Evolutionary conservation across 2,329 filamentous ascomycete species (phyloP).

Genomic region (Fusarium foetens): DNA sequence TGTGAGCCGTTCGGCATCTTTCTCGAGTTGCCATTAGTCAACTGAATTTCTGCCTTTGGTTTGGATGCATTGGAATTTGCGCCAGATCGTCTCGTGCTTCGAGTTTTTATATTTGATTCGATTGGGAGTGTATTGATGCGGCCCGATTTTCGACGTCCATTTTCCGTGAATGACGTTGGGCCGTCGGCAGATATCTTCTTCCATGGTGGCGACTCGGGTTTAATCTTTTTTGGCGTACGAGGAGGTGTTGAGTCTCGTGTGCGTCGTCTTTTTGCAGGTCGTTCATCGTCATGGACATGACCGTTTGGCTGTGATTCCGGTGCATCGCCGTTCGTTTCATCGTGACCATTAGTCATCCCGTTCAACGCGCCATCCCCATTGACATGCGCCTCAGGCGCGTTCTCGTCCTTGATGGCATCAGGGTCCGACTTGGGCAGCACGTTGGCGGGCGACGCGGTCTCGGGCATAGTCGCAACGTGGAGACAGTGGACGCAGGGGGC

Average conservation of each 20-base stretch:
- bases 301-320: conserved; percentile 53
- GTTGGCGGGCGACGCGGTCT: conserved; percentile 67
- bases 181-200: conserved; percentile 86
- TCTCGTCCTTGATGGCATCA: conserved; percentile 42
- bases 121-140: conserved; percentile 68
- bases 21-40: conserved; percentile 41
- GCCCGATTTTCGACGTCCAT: conserved; percentile 75
- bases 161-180: conserved; percentile 83
- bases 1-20: conserved; percentile 43
- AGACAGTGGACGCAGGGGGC: conserved; percentile 57
- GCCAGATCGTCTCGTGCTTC: conserved; percentile 60
- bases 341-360: conserved; percentile 17
- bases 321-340: conserved; percentile 41
- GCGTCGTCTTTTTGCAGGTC: conserved; percentile 73
- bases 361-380: conserved; percentile 36
- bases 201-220: conserved; percentile 86
- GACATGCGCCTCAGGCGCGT: conserved; percentile 32
- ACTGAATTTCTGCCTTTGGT: conserved; percentile 44
- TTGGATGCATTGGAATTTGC: conserved; percentile 50
- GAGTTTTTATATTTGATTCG: conserved; percentile 63
- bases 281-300: conserved; percentile 53
- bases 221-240: conserved; percentile 52
- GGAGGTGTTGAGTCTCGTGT: conserved; percentile 61
- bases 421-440: conserved; percentile 47
- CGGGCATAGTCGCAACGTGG: conserved; percentile 65